phyloP scores from a whole-genome alignment of 306 rosid species.

The barrel medic (Medicago truncatula) region DNA sequence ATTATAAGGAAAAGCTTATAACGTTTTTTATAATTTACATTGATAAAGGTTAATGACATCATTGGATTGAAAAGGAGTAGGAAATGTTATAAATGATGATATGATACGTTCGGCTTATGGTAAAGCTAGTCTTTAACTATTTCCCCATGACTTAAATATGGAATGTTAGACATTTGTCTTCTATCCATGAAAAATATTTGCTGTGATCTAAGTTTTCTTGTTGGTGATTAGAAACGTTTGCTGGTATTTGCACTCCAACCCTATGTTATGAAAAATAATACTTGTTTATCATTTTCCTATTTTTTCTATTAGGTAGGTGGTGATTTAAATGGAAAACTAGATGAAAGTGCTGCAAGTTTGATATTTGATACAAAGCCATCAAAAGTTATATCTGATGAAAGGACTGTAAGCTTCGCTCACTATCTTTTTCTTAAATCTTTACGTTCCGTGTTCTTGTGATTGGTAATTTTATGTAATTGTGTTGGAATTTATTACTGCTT shows the following conservation, averaged over 20 bases:
- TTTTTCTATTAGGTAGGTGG: conserved; percentile 70
- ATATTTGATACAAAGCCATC: conserved; percentile 91
- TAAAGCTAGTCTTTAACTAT: conserved; percentile 3
- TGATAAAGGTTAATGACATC: conserved; percentile 13
- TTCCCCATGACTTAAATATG: conserved; percentile 15
- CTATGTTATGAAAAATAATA: conserved; percentile 22
- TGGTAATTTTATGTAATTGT: conserved; percentile 18
- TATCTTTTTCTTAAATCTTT: conserved; percentile 35
- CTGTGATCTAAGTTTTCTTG: conserved; percentile 12
- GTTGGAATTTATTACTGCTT: conserved; percentile 22
- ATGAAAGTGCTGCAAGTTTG: conserved; percentile 83
- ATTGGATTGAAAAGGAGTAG: conserved; percentile 18
- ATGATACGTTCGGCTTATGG: not conserved
- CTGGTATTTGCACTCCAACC: conserved; percentile 20
- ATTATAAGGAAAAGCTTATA: not conserved
- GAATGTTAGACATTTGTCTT: conserved; percentile 1
- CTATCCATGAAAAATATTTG: conserved; percentile 15
- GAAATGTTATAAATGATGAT: conserved; percentile 6
- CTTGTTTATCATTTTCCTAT: conserved; percentile 29
- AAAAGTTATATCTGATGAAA: conserved; percentile 82
- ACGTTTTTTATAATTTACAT: not conserved
- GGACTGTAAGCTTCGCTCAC: conserved; percentile 69
- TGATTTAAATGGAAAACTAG: conserved; percentile 85
- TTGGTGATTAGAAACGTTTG: conserved; percentile 17
- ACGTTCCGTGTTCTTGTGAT: conserved; percentile 22